Conservation (phyloP, 1,284 basidiomycete genomes). For the Apiotrichum gamsii region DNA sequence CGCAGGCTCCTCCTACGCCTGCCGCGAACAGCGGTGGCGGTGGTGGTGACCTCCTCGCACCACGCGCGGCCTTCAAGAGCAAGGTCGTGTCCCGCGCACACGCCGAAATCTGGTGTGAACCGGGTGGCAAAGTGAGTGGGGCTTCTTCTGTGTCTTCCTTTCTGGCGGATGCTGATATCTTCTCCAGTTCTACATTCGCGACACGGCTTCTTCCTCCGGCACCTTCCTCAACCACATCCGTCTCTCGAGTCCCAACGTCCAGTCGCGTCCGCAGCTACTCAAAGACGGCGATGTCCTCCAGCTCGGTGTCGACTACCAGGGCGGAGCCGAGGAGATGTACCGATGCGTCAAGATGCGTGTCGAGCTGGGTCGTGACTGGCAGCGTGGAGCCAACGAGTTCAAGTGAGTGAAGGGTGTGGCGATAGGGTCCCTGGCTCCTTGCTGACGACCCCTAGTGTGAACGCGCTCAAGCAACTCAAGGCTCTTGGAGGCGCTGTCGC, state of each 20-base stretch:
- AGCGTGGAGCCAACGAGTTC: conserved; percentile 81
- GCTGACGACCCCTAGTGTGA: conserved; percentile 27
- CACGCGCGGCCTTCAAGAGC: conserved; percentile 89
- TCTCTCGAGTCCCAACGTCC: conserved; percentile 73
- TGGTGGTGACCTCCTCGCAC: conserved; percentile 58
- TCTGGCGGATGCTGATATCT: conserved; percentile 21
- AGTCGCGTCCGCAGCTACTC: conserved; percentile 69
- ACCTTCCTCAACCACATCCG: conserved; percentile 96
- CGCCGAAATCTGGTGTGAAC: conserved; percentile 84
- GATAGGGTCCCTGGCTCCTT: fast-evolving
- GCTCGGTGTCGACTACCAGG: conserved; percentile 96
- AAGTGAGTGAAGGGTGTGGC: conserved; percentile 66
- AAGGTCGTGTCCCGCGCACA: conserved; percentile 93
- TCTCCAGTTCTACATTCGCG: conserved; percentile 71
- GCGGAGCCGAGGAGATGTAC: conserved; percentile 94
- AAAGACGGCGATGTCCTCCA: conserved; percentile 94
- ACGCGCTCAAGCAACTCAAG: conserved; percentile 43
- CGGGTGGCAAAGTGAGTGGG: conserved; percentile 50
- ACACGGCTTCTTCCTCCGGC: conserved; percentile 84
- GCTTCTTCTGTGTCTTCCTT: not conserved
- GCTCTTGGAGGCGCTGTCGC: conserved; percentile 30
- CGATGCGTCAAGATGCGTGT: conserved; percentile 96
- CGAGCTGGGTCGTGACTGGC: conserved; percentile 82
- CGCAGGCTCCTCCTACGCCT: not conserved
- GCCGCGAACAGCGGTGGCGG: conserved; percentile 36